Conservation (phyloP, 2,329 filamentous ascomycete species). For the Cordyceps javanica region DNA sequence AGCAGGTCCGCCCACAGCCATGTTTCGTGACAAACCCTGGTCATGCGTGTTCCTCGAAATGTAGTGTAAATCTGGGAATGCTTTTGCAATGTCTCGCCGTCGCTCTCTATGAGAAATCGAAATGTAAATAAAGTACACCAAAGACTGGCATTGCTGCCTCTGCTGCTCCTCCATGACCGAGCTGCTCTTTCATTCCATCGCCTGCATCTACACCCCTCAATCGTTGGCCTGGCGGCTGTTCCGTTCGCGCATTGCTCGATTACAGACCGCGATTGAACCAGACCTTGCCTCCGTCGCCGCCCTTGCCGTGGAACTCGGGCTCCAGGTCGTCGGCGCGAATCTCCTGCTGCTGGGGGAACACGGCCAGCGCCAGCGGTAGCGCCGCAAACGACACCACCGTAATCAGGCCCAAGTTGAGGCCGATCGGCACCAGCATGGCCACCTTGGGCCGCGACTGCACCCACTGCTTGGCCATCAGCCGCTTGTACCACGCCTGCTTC, state of each 20-base stretch:
- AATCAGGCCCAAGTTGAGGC: slow-evolving; percentile 83
- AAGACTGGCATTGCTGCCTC: neutral
- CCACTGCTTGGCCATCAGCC: slow-evolving; percentile 61
- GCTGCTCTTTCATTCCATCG: neutral
- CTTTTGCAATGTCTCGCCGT: neutral
- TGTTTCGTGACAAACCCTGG: neutral
- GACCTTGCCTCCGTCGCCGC: slow-evolving; percentile 75
- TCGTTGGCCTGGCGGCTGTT: neutral
- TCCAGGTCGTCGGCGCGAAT: slow-evolving; percentile 72
- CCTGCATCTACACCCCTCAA: no score
- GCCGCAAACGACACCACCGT: slow-evolving; percentile 82
- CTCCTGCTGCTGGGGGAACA: slow-evolving; percentile 86
- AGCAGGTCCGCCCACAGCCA: neutral
- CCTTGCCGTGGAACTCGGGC: slow-evolving; percentile 76
- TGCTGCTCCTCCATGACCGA: neutral
- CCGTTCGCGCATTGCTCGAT: slow-evolving; percentile 12
- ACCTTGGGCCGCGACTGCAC: slow-evolving; percentile 69
- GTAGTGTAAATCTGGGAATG: neutral
- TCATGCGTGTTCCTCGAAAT: neutral
- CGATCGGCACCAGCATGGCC: slow-evolving; percentile 49
- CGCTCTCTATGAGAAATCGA: neutral
- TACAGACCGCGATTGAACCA: slow-evolving; percentile 95
- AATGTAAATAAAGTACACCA: neutral
- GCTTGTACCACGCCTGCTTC: slow-evolving; percentile 33
- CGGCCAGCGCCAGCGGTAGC: slow-evolving; percentile 80